These are phyloP conservation scores for Abortiporus biennis DNA, from an alignment of 1,284 basidiomycete species.

Conservation along the genomic window DNA sequence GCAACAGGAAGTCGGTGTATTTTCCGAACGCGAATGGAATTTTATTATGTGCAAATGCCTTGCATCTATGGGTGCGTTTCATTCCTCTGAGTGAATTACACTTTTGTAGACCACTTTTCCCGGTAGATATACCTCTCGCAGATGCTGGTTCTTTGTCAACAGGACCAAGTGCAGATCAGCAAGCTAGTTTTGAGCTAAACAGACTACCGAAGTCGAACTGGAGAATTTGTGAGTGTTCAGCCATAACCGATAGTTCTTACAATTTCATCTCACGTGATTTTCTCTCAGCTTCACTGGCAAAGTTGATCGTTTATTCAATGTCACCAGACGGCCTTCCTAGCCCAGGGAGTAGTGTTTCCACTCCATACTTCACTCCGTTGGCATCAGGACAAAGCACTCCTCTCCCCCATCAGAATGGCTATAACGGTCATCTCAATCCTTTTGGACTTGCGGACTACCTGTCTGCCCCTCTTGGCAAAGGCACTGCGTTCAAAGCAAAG, in stretches of 20 bases:
- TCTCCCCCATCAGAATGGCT: constrained; percentile 28
- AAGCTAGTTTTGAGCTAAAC: constrained; percentile 60
- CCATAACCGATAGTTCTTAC: constrained; percentile 1
- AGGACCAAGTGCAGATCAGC: constrained; percentile 61
- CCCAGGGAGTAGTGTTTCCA: constrained; percentile 43
- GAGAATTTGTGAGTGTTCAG: constrained; percentile 52
- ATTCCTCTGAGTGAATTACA: constrained; percentile 7
- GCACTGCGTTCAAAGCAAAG: constrained; percentile 30
- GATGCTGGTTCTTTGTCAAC: constrained; percentile 69
- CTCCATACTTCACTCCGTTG: constrained; percentile 59
- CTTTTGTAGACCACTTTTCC: constrained; percentile 4
- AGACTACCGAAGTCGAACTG: constrained; percentile 61
- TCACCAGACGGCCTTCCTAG: constrained; percentile 64
- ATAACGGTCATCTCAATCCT: constrained; percentile 20
- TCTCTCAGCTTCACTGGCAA: constrained; percentile 67
- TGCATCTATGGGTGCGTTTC: constrained; percentile 72
- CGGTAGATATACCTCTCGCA: constrained; percentile 62
- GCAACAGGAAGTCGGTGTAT: constrained; percentile 81
- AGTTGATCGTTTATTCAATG: constrained; percentile 91
- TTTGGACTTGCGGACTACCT: constrained; percentile 50
- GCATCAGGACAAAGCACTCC: constrained; percentile 59
- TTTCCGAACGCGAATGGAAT: constrained; percentile 83
- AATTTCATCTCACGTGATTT: constrained; percentile 1
- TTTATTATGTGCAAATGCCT: constrained; percentile 91
- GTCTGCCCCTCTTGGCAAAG: constrained; percentile 47